Base-by-base conservation (phyloP, 2,329 filamentous ascomycete genomes). In the Aspergillus fumigatiaffinis region DNA sequence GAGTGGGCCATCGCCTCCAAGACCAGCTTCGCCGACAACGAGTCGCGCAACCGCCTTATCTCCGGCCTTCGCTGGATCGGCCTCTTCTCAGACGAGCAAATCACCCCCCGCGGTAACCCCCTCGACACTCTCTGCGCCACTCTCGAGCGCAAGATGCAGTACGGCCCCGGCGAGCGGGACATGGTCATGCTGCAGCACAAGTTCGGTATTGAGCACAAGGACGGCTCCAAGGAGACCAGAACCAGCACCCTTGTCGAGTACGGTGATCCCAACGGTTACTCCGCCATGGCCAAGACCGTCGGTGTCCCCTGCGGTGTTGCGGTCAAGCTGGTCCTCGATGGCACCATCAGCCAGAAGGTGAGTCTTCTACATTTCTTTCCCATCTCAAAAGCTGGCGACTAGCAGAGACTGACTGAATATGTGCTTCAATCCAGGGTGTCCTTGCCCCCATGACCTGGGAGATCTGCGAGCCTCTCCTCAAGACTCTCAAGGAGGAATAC, bases 101-200 rank as follows among this genome's bases (percentile, higher is more conserved):
- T 88, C 70, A 88, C 78, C 5, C 87, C 90, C 28, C 81, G 85
- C 55, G 88, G 86, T 54, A 96, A 90, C 79, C 89, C 91, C 3
- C 84, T 96, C 25, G 92, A 96, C 75, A 93, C 90, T n/a, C 85
- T 96, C 42, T 96, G 92, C 79, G 91, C 90, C 32, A 89, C 87
- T 3, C 84, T 96, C 29, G 91, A 96, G 81, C 79, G 90, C 81
- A 96, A 95, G 86, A 95, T 96, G 90, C 84, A 90, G 76, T 96
- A 88, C 75, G 88, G 84, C 70, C 81, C 88, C 67, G 88, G 84
- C 60, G 91, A 96, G 84, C 87, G 92, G 58, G 92, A 96, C 75
- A 80, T 95, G 64, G 89, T 94, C 63, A 85, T 89, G 78, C 70
- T 80, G 38, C 78, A 80, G 67, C 78, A 80, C 68, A 78, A 75